Base-by-base conservation (phyloP, 225 moss, liverwort and hornwort species). In the Thuidium tamariscinum region DNA sequence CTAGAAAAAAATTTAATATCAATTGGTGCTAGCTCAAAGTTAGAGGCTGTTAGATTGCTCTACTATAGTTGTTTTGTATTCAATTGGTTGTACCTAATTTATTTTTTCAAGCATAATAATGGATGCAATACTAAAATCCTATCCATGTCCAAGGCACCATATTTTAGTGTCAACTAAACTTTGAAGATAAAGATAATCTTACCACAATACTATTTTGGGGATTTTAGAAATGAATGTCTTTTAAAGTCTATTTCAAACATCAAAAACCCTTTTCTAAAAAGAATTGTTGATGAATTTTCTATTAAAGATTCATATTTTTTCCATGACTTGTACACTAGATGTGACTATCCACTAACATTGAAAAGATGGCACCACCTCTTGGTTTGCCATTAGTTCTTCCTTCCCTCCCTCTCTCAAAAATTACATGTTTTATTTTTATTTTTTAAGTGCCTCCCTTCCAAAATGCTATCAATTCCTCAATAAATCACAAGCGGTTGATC, bases 11-110 rank as follows among this genome's bases (percentile, higher is more conserved):
- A 21, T 7, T 22, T 12, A 19, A 68, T 1, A 21, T 13, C 1
- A 13, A 42, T 9, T 71, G 5, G 44, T 29, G 9, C 9, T 27
- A 42, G 26, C 9, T 70, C 5, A 9, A 42, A 42, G 16, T 42
- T 29, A 2, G 0, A 71, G 1, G 44, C 23, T 42, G 2, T 26
- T 27, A 27, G 16, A 26, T 22, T 0, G 0, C 4, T 39, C 23
- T 66, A 32, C 16, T 1, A 2, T 63, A 34, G 63, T 34, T 63
- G 16, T 63, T 63, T 64, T 64, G 18, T 64, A 2, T 10, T 64
- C 64, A 34, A 64, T 64, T 10, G 18, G 10, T 18, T n/a, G 9
- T 34, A 9, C 8, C 5, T 44, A 10, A 26, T 13, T 44, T 10
- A 25, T 16, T 29, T 44, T 27, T 44, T 9, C 2, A 10, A 0